phyloP scores from a whole-genome alignment of 1,284 basidiomycete genomes.

The Anthracocystis panici-leucophaei region DNA sequence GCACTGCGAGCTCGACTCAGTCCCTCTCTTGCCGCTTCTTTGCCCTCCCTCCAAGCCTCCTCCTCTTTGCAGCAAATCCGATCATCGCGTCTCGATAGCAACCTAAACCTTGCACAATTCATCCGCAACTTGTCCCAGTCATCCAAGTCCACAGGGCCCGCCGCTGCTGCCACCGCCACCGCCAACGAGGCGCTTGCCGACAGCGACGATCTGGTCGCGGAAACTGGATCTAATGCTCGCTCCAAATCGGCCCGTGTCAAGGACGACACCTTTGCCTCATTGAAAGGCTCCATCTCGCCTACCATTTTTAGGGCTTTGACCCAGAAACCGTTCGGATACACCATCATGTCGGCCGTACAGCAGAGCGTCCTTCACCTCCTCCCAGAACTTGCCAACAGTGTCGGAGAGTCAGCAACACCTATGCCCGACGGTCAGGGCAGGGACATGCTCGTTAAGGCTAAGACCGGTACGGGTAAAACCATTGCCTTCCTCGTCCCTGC shows the following conservation, averaged over 20 bases:
- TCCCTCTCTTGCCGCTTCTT: constrained; percentile 1
- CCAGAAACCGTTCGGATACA: constrained; percentile 78
- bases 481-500: constrained; percentile 69
- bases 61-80: constrained; percentile 2
- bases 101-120: constrained; percentile 14
- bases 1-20: constrained; percentile 12
- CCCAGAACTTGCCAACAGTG: constrained; percentile 71
- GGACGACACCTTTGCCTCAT: constrained; percentile 54
- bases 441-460: constrained; percentile 69
- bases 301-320: constrained; percentile 65
- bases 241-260: constrained; percentile 22
- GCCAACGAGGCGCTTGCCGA: neutral
- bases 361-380: constrained; percentile 77
- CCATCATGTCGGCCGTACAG: constrained; percentile 86
- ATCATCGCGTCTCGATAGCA: constrained; percentile 4
- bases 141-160: constrained; percentile 16
- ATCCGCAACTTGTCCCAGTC: constrained; percentile 31
- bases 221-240: neutral
- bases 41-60: constrained; percentile 4
- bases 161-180: constrained; percentile 19
- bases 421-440: constrained; percentile 64
- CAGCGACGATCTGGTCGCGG: neutral
- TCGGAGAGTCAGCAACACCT: constrained; percentile 21
- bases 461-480: constrained; percentile 69
- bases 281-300: constrained; percentile 47